Conservation (phyloP, 2,329 filamentous ascomycete genomes). For the Xylariaceae sp. region DNA sequence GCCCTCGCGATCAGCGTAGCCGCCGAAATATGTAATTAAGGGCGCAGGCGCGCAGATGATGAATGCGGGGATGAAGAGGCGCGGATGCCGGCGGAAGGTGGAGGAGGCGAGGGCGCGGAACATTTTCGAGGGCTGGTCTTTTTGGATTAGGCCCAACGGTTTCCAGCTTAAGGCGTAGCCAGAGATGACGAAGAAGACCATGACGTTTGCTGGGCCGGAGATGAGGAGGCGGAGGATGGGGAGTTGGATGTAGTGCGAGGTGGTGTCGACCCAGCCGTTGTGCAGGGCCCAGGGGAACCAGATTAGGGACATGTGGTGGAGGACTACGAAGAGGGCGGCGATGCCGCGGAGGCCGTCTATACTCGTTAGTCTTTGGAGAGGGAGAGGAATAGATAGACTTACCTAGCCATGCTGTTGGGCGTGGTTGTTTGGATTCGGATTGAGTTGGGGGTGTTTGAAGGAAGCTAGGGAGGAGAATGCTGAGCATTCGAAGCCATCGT, state of each 20-base stretch:
- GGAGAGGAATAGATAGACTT: too few species aligned
- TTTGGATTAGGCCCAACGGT: slow-evolving; percentile 30
- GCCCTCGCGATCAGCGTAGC: slow-evolving; percentile 14
- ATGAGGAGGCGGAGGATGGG: slow-evolving; percentile 36
- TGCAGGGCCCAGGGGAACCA: slow-evolving; percentile 31
- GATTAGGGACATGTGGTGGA: slow-evolving; percentile 38
- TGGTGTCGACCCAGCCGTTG: slow-evolving; percentile 23
- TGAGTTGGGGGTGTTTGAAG: slow-evolving; percentile 4
- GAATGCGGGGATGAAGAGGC: slow-evolving; percentile 28
- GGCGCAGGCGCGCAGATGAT: slow-evolving; percentile 19
- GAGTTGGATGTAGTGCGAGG: slow-evolving; percentile 30
- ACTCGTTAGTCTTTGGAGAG: too few species aligned
- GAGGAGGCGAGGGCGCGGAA: slow-evolving; percentile 26
- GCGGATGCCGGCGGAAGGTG: slow-evolving; percentile 27
- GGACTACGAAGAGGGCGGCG: slow-evolving; percentile 51
- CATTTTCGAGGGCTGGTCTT: slow-evolving; percentile 19
- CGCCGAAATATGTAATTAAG: slow-evolving; percentile 20
- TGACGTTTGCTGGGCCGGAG: slow-evolving; percentile 36
- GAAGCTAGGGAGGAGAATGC: slow-evolving; percentile 23
- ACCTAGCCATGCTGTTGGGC: slow-evolving; percentile 30
- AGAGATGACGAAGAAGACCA: slow-evolving; percentile 40
- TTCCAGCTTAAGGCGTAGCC: slow-evolving; percentile 38
- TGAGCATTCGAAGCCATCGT: slow-evolving; percentile 9
- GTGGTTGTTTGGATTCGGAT: slow-evolving; percentile 8
- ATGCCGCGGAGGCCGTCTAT: slow-evolving; percentile 50